These are phyloP conservation scores for Lachancea nothofagi DNA, from an alignment of 805 yeast genomes.

Conservation along the genomic window DNA sequence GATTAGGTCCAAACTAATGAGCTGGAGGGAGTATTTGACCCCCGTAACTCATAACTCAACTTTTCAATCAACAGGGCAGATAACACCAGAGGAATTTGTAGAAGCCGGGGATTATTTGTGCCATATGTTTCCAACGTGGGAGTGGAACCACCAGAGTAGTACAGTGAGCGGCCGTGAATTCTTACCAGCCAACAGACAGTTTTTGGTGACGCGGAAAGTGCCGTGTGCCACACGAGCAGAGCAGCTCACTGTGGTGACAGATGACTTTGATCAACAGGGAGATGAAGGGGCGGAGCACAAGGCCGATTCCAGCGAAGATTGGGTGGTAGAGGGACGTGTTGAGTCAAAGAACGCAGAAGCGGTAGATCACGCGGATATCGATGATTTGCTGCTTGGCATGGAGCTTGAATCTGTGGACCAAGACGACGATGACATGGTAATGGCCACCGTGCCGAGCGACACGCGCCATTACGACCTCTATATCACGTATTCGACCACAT, in stretches of 20 bases:
- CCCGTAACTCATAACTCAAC: slow-evolving; percentile 87
- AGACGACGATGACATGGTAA: slow-evolving; percentile 39
- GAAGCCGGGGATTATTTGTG: slow-evolving; percentile 90
- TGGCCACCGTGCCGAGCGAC: slow-evolving; percentile 38
- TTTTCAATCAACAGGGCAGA: slow-evolving; percentile 79
- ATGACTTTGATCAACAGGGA: slow-evolving; percentile 21
- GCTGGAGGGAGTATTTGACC: slow-evolving; percentile 86
- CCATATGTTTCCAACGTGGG: slow-evolving; percentile 94
- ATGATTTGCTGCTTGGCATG: slow-evolving; percentile 25
- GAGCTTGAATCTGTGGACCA: slow-evolving; percentile 32
- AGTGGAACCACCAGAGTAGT: slow-evolving; percentile 63
- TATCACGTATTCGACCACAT: slow-evolving; percentile 89
- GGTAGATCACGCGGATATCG: slow-evolving; percentile 18
- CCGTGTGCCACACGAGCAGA: slow-evolving; percentile 76
- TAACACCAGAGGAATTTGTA: slow-evolving; percentile 93
- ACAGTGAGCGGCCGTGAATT: slow-evolving; percentile 42
- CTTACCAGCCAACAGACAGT: slow-evolving; percentile 83
- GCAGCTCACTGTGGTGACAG: slow-evolving; percentile 40
- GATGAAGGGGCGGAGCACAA: neutral
- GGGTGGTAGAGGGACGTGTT: slow-evolving; percentile 41
- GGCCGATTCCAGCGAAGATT: slow-evolving; percentile 43
- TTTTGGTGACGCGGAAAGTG: slow-evolving; percentile 80
- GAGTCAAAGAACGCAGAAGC: neutral
- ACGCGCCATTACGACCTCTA: slow-evolving; percentile 80
- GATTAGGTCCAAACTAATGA: slow-evolving; percentile 72